Base-by-base conservation (phyloP, 805 yeast genomes). In the Metschnikowia similis region DNA sequence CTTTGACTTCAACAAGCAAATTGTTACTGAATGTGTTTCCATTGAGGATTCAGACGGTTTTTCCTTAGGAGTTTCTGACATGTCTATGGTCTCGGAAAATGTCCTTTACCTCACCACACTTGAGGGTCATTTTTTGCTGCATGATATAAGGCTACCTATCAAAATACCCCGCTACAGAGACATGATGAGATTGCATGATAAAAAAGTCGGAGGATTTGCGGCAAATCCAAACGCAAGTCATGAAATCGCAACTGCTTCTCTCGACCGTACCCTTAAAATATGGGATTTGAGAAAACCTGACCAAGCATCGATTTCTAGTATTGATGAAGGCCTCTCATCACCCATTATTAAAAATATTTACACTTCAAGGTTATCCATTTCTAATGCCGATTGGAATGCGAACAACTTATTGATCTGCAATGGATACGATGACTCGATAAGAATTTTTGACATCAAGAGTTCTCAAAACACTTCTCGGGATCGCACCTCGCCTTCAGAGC, bases 191-290 rank as follows among this genome's bases (percentile, higher is more conserved):
- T 65, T 91, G 13, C 89, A 91, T 50, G 95, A 88, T 60, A 91
- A 92, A 63, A 94, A 94, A 63, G 91, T 94, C 49, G 98, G 98
- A 0, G 89, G 95, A 0, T 89, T 94, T 66, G 63, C 85, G 1
- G 78, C 89, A 14, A 89, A 89, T 59, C 98, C 98, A 1, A 65
- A 70, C 14, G 72, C 76, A 32, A 68, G 77, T 1, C 65, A 83
- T 56, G 87, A 87, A 54, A 75, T 90, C 1, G 95, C 92, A 0
- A 85, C 97, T 0, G 96, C 91, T 0, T 90, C 97, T 0, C 74
- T 94, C 42, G 99, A 92, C 65, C 71, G 98, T 58, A 80, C 94
- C 0, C 63, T 94, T 66, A 81, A 87, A 53, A 65, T 92, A 0
- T 92, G 97, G 97, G 99, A 92, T 66, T 66, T 90, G 21, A 75